Percentiles rank a stretch among this genome's conserved stretches.
phyloP scores from a whole-genome alignment of 2,329 filamentous ascomycete species.

The Thermoascus crustaceus region DNA sequence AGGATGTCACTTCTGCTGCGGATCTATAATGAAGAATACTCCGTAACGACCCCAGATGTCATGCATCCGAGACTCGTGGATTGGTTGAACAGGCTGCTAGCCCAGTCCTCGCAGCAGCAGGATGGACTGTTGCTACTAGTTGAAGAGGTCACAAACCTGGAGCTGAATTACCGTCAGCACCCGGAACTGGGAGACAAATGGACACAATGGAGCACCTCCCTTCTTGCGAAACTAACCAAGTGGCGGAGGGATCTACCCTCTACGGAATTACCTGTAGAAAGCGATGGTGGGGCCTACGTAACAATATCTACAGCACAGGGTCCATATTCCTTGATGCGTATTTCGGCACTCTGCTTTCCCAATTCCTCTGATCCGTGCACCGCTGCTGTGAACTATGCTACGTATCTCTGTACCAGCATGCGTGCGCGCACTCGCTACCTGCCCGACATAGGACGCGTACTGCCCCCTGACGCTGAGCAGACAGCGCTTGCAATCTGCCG shows the following conservation, averaged over 20 bases:
- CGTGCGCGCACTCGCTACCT: slow-evolving; percentile 8
- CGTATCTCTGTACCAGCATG: slow-evolving; percentile 10
- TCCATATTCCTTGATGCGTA: slow-evolving; percentile 1
- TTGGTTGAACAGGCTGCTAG: slow-evolving; percentile 7
- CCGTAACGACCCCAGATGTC: slow-evolving; percentile 7
- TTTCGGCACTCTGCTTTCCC: slow-evolving; percentile 7
- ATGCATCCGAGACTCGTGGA: slow-evolving; percentile 5
- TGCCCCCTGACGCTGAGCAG: slow-evolving; percentile 8
- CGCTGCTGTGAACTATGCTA: slow-evolving; percentile 9
- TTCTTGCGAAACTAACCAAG: slow-evolving; percentile 3
- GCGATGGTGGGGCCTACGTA: slow-evolving; percentile 4
- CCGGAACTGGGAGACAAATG: slow-evolving; percentile 4
- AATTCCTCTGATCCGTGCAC: slow-evolving; percentile 7
- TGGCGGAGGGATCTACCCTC: slow-evolving; percentile 5
- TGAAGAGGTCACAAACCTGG: slow-evolving; percentile 8
- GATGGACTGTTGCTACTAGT: slow-evolving; percentile 7
- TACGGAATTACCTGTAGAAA: slow-evolving; percentile 7
- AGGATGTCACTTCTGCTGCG: slow-evolving; percentile 11
- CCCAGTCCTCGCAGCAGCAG: slow-evolving; percentile 5
- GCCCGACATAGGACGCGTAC: slow-evolving; percentile 3
- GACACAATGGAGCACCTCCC: slow-evolving; percentile 4
- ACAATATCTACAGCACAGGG: slow-evolving; percentile 6
- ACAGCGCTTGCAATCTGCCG: slow-evolving; percentile 9
- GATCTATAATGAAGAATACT: slow-evolving; percentile 10
- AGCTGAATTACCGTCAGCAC: slow-evolving; percentile 10